phyloP scores from a whole-genome alignment of 176 grass and related monocot genomes.

The Oropetium thomaeum region DNA sequence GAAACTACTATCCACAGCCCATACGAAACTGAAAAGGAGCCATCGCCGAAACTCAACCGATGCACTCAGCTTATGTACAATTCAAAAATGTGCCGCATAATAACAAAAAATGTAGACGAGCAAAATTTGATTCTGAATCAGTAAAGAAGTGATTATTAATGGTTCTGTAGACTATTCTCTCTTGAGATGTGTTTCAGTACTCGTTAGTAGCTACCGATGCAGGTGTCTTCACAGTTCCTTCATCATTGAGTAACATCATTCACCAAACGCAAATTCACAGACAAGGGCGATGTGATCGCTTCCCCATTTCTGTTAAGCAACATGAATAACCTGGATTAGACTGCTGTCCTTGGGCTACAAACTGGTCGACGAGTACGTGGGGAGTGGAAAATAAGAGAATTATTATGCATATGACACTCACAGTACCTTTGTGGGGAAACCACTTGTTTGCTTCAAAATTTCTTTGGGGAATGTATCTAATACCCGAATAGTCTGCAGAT shows the following conservation, averaged over 20 bases:
- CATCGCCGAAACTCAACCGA: neutral
- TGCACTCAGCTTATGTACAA: neutral
- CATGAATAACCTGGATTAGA: slow-evolving; percentile 8
- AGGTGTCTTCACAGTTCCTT: neutral
- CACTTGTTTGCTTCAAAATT: slow-evolving; percentile 60
- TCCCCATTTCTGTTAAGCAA: slow-evolving; percentile 78
- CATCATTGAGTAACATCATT: slow-evolving; percentile 19
- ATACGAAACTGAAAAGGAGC: neutral
- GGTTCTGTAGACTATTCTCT: neutral
- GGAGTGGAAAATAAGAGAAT: neutral
- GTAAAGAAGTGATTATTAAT: neutral
- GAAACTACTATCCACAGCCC: neutral
- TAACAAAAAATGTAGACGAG: neutral
- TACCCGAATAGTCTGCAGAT: slow-evolving; percentile 66
- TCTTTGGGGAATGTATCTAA: slow-evolving; percentile 84
- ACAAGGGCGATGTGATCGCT: slow-evolving; percentile 90
- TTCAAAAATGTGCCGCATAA: neutral
- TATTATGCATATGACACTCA: slow-evolving; percentile 4
- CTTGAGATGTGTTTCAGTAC: slow-evolving; percentile 2
- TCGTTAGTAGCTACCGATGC: neutral
- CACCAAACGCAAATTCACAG: slow-evolving; percentile 67
- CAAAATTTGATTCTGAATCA: slow-evolving; percentile 2
- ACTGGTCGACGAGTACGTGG: neutral
- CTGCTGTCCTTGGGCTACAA: neutral
- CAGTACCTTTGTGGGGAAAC: slow-evolving; percentile 88